A percentile compares a stretch with the other conserved stretches of the same genome.
Evolutionary conservation across 1,139 yeast genomes (phyloP).

Genomic region (Hyphopichia burtonii): DNA sequence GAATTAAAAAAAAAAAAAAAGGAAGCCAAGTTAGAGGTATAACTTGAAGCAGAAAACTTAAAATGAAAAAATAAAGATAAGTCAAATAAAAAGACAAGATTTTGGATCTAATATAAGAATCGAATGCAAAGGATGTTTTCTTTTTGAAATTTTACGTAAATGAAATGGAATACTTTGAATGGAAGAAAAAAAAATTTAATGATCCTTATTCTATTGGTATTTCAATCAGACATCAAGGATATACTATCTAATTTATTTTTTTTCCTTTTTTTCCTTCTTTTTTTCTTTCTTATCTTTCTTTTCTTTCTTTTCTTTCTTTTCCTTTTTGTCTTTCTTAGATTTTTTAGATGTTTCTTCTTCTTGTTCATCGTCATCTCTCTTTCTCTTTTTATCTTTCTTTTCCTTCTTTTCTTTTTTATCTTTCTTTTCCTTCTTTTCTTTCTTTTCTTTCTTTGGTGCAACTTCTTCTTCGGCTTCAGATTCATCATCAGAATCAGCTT

Average conservation of each 20-base stretch:
- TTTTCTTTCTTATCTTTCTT: constrained; percentile 15
- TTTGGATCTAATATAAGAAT: neutral
- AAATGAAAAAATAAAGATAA: neutral
- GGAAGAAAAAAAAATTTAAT: no score
- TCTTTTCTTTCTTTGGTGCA: constrained; percentile 29
- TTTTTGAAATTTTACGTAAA: neutral
- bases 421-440: constrained; percentile 21
- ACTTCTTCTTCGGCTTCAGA: constrained; percentile 47
- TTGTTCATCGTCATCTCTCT: constrained; percentile 36
- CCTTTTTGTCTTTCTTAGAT: constrained; percentile 46
- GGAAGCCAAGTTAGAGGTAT: neutral
- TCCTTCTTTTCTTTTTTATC: constrained; percentile 29
- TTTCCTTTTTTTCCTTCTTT: constrained; percentile 30
- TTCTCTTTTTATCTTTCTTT: constrained; percentile 16
- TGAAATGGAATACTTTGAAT: no score
- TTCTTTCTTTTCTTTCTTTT: constrained; percentile 32
- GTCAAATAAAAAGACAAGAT: neutral
- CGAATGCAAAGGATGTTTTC: neutral
- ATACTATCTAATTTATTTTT: neutral
- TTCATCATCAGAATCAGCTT: constrained; percentile 35
- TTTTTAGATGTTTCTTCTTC: constrained; percentile 13
- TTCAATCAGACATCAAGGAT: neutral
- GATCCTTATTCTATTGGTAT: no score
- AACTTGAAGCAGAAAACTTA: neutral
- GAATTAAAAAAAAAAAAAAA: neutral